phyloP scores from a whole-genome alignment of 2,329 filamentous ascomycete species.

The Botrytis paeoniae region DNA sequence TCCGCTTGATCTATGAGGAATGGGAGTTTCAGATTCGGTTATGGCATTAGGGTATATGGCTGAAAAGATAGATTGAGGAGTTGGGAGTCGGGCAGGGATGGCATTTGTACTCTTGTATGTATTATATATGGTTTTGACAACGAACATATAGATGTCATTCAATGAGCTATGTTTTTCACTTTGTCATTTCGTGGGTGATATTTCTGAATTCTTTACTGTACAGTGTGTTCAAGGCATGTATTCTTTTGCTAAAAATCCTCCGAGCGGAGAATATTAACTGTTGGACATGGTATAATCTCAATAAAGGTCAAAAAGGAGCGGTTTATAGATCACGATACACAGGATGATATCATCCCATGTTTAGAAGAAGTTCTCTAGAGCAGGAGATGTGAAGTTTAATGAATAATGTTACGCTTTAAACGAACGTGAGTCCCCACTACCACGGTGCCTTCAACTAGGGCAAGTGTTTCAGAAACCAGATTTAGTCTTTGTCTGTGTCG shows the following conservation, averaged over 20 bases:
- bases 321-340: not conserved
- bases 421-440: not conserved
- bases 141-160: slow-evolving; percentile 1
- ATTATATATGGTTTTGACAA: not conserved
- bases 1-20: slow-evolving; percentile 10
- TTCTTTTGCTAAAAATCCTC: not conserved
- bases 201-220: not conserved
- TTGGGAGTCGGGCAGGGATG: not conserved
- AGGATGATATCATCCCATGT: not conserved
- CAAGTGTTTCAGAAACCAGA: not conserved
- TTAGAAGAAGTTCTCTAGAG: not conserved
- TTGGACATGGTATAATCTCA: not conserved
- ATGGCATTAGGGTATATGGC: not conserved
- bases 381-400: not conserved
- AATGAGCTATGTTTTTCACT: not conserved
- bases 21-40: not conserved
- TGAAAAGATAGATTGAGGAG: not conserved
- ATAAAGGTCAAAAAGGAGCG: not conserved
- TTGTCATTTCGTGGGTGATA: not conserved
- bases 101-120: not conserved
- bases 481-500: not conserved
- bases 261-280: not conserved
- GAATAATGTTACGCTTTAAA: not conserved
- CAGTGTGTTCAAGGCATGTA: not conserved
- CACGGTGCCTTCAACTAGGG: not conserved